Percentiles rank a stretch among this genome's conserved stretches.
Conservation (phyloP, 2,329 filamentous ascomycete genomes). For the Harringtonia aguacate region DNA sequence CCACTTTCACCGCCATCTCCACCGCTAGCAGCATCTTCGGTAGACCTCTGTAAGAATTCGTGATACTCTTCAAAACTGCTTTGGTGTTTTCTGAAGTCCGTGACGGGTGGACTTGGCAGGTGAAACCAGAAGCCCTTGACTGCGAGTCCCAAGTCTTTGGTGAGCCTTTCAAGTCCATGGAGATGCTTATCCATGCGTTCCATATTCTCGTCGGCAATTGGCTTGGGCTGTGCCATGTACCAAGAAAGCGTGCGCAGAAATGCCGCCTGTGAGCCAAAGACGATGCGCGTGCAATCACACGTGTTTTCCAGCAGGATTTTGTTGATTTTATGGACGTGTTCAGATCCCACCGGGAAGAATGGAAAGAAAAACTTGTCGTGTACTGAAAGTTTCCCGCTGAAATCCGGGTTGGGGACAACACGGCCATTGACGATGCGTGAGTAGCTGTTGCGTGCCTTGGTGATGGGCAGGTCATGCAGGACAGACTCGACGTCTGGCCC, state of each 20-base stretch:
- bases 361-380: conserved; percentile 17
- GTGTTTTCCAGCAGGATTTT: conserved; percentile 18
- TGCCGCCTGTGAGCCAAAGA: conserved; percentile 14
- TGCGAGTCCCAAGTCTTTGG: no score
- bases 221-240: conserved; percentile 16
- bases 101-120: no score
- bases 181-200: background rate
- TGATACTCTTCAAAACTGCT: no score
- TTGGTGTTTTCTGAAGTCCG: no score
- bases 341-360: conserved; percentile 16
- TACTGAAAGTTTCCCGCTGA: conserved; percentile 7
- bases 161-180: no score
- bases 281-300: conserved; percentile 13
- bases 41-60: no score
- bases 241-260: conserved; percentile 16
- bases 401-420: conserved; percentile 9
- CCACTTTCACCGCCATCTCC: no score
- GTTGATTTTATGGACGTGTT: conserved; percentile 21
- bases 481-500: conserved; percentile 8
- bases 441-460: conserved; percentile 18
- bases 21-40: no score
- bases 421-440: conserved; percentile 13
- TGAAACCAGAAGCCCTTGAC: no score
- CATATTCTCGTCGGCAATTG: conserved; percentile 8
- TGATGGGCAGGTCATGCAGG: conserved; percentile 18